These are phyloP conservation scores for Myxozyma vanderwaltii DNA, from an alignment of 805 yeast genomes.

Conservation along the genomic window DNA sequence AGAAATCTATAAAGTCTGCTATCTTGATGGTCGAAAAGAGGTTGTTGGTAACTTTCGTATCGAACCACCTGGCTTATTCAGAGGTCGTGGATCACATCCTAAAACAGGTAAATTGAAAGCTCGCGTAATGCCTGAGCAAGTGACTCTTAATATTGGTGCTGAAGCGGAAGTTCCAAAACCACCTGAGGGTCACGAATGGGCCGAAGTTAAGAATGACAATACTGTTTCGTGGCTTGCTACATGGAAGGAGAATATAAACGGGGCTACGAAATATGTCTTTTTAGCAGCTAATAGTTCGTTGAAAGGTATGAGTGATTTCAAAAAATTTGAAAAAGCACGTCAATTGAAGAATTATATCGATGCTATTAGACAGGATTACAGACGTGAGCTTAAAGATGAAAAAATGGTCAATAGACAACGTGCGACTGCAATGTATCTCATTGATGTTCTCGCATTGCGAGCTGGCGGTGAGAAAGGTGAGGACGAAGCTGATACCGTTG, in stretches of 20 bases:
- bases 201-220: slow-evolving; percentile 81
- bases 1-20: slow-evolving; percentile 78
- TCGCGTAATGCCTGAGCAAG: slow-evolving; percentile 86
- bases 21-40: slow-evolving; percentile 82
- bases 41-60: slow-evolving; percentile 91
- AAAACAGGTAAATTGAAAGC: slow-evolving; percentile 88
- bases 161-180: slow-evolving; percentile 75
- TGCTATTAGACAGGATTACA: slow-evolving; percentile 73
- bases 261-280: slow-evolving; percentile 81
- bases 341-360: slow-evolving; percentile 74
- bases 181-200: slow-evolving; percentile 90
- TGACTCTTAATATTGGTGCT: slow-evolving; percentile 76
- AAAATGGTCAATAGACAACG: slow-evolving; percentile 85
- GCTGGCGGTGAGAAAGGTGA: slow-evolving; percentile 98
- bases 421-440: slow-evolving; percentile 90
- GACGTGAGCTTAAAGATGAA: slow-evolving; percentile 64
- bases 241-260: slow-evolving; percentile 93
- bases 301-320: slow-evolving; percentile 87
- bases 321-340: slow-evolving; percentile 92
- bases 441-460: slow-evolving; percentile 91
- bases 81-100: slow-evolving; percentile 98
- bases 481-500: slow-evolving; percentile 97
- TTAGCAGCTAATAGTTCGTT: slow-evolving; percentile 88
- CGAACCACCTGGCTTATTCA: slow-evolving; percentile 93
- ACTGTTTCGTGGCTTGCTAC: slow-evolving; percentile 94